Base-by-base conservation (phyloP, 129 eudicot genomes). In the Flaveria trinervia region DNA sequence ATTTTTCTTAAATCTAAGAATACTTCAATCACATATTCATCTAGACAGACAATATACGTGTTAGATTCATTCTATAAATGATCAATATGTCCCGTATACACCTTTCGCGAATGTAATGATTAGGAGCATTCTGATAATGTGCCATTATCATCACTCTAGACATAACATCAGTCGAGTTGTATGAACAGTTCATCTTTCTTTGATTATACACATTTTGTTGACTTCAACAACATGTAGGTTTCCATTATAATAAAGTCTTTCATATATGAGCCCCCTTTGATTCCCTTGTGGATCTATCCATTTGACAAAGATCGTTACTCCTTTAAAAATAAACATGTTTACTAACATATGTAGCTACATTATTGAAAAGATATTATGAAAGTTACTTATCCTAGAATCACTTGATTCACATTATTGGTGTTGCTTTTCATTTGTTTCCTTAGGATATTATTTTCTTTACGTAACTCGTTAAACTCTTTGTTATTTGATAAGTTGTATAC, bases 101-200 rank as follows among this genome's bases (percentile, higher is more conserved):
- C 69, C 75, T 73, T 73, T 73, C 79, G 16, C 44, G 62, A 15
- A 65, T 54, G 74, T 73, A 73, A 80, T 80, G 79, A 80, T 80
- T 54, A 65, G 9, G 62, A 69, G 62, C 79, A 54, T 80, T 54
- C 43, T 7, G 44, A 66, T 80, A 80, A 72, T 73, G 79, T 64
- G 54, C 75, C 60, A n/a, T 73, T 65, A 55, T 43, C 79, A 73
- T 80, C 83, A 44, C 41, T 72, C 74, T 33, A 52, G 25, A 33
- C 18, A 11, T 72, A 25, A 72, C 74, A 72, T 73, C 83, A 45
- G 70, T 73, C 73, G 39, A 41, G 43, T 73, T 41, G 41, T 33
- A 52, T 66, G 46, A 72, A 79, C 41, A 64, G 68, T 51, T 11
- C 11, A 23, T 12, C 43, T 33, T n/a, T 26, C 18, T 23, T 65